Percentiles rank a stretch among this genome's conserved stretches.
phyloP scores from a whole-genome alignment of 129 eudicot species.

The Scalesia atractyloides region DNA sequence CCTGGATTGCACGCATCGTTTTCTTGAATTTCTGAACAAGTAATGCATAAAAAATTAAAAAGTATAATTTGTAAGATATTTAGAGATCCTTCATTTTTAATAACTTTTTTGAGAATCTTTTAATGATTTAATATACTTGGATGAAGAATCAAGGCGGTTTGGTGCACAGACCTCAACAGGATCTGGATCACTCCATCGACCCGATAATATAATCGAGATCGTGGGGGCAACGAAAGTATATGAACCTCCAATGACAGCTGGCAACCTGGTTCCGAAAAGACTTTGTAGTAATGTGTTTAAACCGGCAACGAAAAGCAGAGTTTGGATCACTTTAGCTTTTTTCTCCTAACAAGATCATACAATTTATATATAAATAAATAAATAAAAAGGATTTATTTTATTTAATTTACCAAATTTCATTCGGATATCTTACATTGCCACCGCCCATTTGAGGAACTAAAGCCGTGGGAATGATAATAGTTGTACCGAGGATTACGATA shows the following conservation, averaged over 20 bases:
- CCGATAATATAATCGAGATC: constrained; percentile 64
- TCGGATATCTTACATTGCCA: constrained; percentile 52
- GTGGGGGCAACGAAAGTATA: constrained; percentile 75
- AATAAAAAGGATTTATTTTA: neutral
- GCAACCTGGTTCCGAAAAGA: constrained; percentile 62
- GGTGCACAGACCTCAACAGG: constrained; percentile 56
- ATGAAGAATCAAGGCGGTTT: neutral
- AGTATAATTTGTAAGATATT: neutral
- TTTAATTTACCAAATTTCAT: constrained; percentile 10
- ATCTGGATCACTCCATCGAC: constrained; percentile 60
- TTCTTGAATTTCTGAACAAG: constrained; percentile 75
- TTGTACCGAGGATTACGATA: constrained; percentile 72
- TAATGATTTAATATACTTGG: neutral
- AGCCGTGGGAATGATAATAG: constrained; percentile 68
- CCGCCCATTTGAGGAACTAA: constrained; percentile 91
- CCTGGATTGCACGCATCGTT: constrained; percentile 86
- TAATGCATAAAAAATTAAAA: neutral
- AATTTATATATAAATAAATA: neutral
- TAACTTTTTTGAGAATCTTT: neutral
- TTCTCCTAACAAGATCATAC: constrained; percentile 47
- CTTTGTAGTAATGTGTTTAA: constrained; percentile 65
- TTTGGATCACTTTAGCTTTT: constrained; percentile 76
- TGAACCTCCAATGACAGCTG: constrained; percentile 78
- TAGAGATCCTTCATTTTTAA: constrained; percentile 4
- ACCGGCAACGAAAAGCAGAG: constrained; percentile 78